Conservation (phyloP, 305 asterid genomes). For the Nicotiana rustica region DNA sequence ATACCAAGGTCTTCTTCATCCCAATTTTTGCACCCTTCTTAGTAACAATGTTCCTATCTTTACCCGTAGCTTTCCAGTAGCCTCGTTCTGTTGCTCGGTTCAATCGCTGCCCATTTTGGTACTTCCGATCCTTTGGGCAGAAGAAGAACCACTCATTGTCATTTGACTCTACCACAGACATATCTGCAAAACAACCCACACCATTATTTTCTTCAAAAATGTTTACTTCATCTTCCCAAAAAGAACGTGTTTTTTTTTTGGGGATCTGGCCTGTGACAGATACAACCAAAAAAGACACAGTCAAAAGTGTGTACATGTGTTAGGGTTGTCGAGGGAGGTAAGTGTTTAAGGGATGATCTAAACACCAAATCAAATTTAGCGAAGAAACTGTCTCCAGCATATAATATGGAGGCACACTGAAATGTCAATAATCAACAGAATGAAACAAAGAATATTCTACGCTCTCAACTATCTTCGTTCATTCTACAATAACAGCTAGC, state of each 20-base stretch:
- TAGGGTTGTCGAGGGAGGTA: not conserved
- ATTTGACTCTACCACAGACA: conserved; percentile 71
- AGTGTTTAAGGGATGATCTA: not conserved
- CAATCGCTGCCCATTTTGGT: conserved; percentile 91
- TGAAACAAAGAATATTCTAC: not conserved
- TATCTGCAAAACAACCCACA: conserved; percentile 56
- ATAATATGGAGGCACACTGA: not conserved
- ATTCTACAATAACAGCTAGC: not conserved
- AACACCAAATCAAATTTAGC: not conserved
- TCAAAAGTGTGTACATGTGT: not conserved
- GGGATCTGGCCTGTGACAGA: conserved; percentile 19
- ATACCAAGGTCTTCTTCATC: conserved; percentile 92
- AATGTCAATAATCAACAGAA: not conserved
- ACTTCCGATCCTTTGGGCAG: conserved; percentile 97
- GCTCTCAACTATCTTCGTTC: not conserved
- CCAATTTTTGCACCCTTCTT: conserved; percentile 81
- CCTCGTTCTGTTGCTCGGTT: conserved; percentile 89
- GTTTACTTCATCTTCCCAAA: not conserved
- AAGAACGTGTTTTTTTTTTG: not conserved
- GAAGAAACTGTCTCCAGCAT: not conserved
- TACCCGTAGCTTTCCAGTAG: conserved; percentile 99
- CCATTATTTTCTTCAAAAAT: conserved; percentile 20
- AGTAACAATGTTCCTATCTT: conserved; percentile 74
- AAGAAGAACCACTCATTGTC: conserved; percentile 99
- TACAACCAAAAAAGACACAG: not conserved